phyloP scores from a whole-genome alignment of 495 filamentous ascomycete species.

The Clavariopsis aquatica region DNA sequence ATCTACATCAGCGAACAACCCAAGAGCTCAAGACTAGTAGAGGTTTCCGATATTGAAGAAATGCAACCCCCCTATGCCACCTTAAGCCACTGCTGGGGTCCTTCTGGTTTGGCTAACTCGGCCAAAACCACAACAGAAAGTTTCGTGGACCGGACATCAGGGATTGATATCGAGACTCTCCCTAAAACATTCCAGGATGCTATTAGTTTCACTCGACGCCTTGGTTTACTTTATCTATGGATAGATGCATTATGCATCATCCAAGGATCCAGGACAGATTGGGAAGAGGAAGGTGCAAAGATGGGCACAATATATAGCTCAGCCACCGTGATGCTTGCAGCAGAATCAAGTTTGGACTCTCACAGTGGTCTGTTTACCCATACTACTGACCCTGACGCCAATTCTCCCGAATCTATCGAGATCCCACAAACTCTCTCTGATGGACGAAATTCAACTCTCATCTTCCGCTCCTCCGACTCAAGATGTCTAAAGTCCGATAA shows the following conservation, averaged over 20 bases:
- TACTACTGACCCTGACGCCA: background rate
- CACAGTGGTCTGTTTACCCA: background rate
- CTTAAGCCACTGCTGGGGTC: conserved; percentile 7
- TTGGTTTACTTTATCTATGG: background rate
- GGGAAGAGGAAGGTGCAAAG: background rate
- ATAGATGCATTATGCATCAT: background rate
- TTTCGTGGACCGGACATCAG: background rate
- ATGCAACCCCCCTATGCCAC: background rate
- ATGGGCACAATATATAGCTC: background rate
- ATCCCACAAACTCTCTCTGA: background rate
- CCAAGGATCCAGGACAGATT: background rate
- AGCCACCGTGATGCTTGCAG: background rate
- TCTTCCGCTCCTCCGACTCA: background rate
- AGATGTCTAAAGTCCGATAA: background rate
- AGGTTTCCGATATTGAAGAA: background rate
- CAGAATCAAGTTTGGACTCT: background rate
- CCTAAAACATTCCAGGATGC: background rate
- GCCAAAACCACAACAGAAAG: background rate
- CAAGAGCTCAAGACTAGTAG: background rate
- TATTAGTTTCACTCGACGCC: background rate
- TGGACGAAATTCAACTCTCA: background rate
- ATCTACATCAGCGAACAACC: background rate
- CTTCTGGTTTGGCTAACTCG: background rate
- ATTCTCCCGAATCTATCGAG: background rate
- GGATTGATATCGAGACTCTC: background rate